Base-by-base conservation (phyloP, 345 rosid species). In the Aurinia saxatilis region DNA sequence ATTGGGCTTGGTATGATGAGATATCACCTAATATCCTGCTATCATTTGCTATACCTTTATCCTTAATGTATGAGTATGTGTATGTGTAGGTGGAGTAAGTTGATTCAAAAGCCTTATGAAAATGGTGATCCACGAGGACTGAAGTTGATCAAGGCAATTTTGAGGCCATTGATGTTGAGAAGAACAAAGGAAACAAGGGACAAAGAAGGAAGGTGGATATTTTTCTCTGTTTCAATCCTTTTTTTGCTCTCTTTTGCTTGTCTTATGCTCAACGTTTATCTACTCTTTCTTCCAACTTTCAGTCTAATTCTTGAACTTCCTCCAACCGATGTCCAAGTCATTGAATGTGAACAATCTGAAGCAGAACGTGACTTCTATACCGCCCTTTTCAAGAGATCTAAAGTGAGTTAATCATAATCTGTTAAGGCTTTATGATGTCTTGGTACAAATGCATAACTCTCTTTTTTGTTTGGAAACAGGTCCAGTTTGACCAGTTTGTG, bases 271-370 rank as follows among this genome's bases (percentile, higher is more conserved):
- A 69, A 53, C 12, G 8, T 37, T 48, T 18, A 9, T 16, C 19
- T 6, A 37, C 34, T 38, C 12, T 48, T 41, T 68, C 50, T 45
- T 10, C 36, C 46, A 53, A 60, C 10, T 47, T 68, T 35, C 73
- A 86, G 93, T 72, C 84, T 82, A 5, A 84, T 84, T 50, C 83
- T 87, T 60, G 83, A 76, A 72, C 90, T 84, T 44, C 86, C 88
- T 14, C 86, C 90, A 40, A 79, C 83, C 13, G 83, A 84, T 42
- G 65, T 84, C 34, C 78, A 77, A 76, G 50, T 71, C 45, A 74
- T 82, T 2, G 78, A 76, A 68, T 82, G 95, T 56, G 81, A 80
- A 63, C 88, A 79, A 21, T 74, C 87, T 12, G 84, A 79, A 73
- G 86, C 80, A 30, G 95, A 86, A 61, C 70, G 51, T 23, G 85